These are phyloP conservation scores for Crithidia acanthocephali DNA, from an alignment of 208 protist genomes.

Conservation along the genomic window DNA sequence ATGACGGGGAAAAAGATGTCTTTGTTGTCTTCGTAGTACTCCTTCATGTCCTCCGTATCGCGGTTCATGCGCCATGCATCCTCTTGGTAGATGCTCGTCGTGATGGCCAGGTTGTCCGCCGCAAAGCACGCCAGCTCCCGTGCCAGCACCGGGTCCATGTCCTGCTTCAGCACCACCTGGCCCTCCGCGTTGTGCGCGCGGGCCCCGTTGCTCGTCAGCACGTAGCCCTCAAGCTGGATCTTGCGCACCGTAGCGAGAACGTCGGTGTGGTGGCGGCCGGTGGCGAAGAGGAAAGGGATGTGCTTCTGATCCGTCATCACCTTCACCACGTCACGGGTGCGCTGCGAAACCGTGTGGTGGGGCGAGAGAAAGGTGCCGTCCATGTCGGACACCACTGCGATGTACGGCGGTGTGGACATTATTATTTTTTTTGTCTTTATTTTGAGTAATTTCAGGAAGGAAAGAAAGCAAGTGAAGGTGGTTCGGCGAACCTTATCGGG, in stretches of 20 bases:
- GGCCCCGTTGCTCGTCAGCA: conserved; percentile 59
- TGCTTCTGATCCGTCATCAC: conserved; percentile 14
- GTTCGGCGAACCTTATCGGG: neutral
- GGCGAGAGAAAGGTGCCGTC: conserved; percentile 55
- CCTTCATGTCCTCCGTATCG: conserved; percentile 30
- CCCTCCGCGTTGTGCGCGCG: conserved; percentile 41
- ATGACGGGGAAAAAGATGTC: conserved; percentile 34
- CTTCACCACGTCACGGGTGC: conserved; percentile 31
- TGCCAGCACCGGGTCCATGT: conserved; percentile 40
- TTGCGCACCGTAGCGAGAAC: conserved; percentile 44
- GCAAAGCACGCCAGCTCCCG: conserved; percentile 32
- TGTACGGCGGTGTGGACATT: conserved; percentile 21
- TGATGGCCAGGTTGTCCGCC: conserved; percentile 23
- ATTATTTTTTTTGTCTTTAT: neutral
- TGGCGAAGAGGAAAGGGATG: conserved; percentile 52
- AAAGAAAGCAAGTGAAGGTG: neutral
- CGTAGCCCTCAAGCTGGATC: conserved; percentile 38
- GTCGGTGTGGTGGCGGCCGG: conserved; percentile 51
- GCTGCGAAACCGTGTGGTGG: conserved; percentile 34
- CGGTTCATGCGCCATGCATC: conserved; percentile 40
- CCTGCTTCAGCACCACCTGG: conserved; percentile 36
- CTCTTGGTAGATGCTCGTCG: conserved; percentile 47
- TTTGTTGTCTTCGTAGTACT: conserved; percentile 44
- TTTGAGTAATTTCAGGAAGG: neutral
- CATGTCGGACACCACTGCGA: conserved; percentile 53